phyloP scores from a whole-genome alignment of 345 rosid genomes.

The Salix dunnii region DNA sequence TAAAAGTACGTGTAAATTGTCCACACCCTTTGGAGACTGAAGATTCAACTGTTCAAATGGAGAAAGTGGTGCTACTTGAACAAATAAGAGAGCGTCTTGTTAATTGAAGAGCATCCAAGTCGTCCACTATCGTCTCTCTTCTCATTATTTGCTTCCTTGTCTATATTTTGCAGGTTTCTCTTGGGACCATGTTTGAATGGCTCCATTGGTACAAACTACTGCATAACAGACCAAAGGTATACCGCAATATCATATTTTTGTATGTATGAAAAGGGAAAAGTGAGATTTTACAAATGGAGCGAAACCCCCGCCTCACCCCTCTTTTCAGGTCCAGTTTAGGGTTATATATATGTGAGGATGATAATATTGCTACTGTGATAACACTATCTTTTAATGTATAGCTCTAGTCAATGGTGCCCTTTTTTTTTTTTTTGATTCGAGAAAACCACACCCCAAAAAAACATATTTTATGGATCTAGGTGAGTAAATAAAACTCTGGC shows the following conservation, averaged over 20 bases:
- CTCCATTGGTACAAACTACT: background rate
- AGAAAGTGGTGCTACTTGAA: conserved; percentile 7
- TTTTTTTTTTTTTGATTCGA: too few species aligned
- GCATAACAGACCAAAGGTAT: background rate
- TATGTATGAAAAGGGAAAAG: background rate
- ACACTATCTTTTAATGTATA: too few species aligned
- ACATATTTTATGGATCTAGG: too few species aligned
- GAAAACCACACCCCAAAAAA: too few species aligned
- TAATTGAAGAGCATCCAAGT: background rate
- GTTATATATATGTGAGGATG: background rate
- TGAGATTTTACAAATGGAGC: background rate
- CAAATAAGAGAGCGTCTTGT: background rate
- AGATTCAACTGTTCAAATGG: conserved; percentile 21
- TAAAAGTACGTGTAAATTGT: conserved; percentile 10
- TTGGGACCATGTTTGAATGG: background rate
- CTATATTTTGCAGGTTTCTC: background rate
- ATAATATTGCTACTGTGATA: too few species aligned
- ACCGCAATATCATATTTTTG: background rate
- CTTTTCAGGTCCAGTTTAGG: background rate
- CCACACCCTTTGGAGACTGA: conserved; percentile 17
- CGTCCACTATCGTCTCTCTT: background rate
- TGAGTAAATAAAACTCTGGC: too few species aligned
- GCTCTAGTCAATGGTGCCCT: too few species aligned
- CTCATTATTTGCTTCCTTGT: background rate
- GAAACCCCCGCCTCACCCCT: background rate